Base-by-base conservation (phyloP, 2,329 filamentous ascomycete genomes). In the Clonostachys chloroleuca region DNA sequence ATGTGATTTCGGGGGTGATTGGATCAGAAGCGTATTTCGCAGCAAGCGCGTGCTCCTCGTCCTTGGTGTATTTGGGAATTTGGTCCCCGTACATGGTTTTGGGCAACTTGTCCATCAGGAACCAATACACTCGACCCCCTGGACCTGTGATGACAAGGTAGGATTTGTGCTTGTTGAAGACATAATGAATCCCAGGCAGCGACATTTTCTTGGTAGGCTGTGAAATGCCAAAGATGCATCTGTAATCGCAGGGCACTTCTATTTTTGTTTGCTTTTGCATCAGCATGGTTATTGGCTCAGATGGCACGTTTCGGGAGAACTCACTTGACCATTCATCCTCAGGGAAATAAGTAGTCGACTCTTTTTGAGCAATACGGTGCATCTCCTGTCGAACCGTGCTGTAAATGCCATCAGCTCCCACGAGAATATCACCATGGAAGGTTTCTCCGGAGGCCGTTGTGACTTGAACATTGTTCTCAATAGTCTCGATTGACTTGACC, bases 351-450 rank as follows among this genome's bases (percentile, higher is more conserved):
- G 56, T 57, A 6, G 58, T 55, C n/a, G 55, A 47, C 3, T 53
- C 49, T n/a, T 48, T 47, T 16, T 58, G 43, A 8, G 41, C 58
- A 2, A 56, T 47, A 5, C 54, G 49, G 40, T 46, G 44, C 55
- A 57, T 57, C 30, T 63, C 57, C 8, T 53, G 43, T 13, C 68
- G 54, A 5, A 65, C 53, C 3, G 51, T 47, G 54, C 67, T 70
- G 48, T 68, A 58, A 16, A 70, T 57, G 17, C 68, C 67, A 45
- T 70, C 67, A 8, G 62, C 60, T 6, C 67, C 65, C 3, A 69
- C 54, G 5, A 70, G 52, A 2, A 70, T 49, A 39, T 59, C 54
- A 1, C 62, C 67, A 1, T 50, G 45, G 40, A 59, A 61, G 0
- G 48, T 46, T 2, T 53, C 47, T 6, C 68, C 67, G 24, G 65